phyloP scores from a whole-genome alignment of 768 basidiomycete species.

The Russula dissimulans region DNA sequence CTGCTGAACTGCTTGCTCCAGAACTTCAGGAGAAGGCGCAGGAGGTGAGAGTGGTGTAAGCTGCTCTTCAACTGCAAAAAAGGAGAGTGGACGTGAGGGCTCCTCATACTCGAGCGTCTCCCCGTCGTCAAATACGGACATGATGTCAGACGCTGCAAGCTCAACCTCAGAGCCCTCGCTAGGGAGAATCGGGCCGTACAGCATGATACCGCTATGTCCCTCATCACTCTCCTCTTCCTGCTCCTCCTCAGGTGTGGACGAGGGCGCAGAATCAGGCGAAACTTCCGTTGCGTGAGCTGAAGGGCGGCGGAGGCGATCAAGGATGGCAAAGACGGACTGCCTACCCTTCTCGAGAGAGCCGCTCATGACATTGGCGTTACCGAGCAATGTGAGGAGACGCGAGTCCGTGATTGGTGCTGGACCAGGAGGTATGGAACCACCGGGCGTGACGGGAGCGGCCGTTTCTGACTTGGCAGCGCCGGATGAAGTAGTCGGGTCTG shows the following conservation, averaged over 20 bases:
- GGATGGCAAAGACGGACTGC: conserved; percentile 49
- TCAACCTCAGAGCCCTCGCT: conserved; percentile 53
- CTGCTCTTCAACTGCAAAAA: conserved; percentile 2
- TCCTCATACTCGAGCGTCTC: conserved; percentile 27
- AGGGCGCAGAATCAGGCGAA: neutral
- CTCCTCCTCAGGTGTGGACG: neutral
- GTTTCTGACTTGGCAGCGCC: conserved; percentile 13
- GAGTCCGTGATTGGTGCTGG: conserved; percentile 36
- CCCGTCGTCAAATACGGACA: conserved; percentile 38
- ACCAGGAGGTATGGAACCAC: conserved; percentile 24
- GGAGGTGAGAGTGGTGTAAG: conserved; percentile 10
- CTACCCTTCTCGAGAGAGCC: conserved; percentile 35
- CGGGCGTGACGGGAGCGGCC: conserved; percentile 9
- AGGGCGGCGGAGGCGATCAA: conserved; percentile 38
- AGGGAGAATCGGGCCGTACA: conserved; percentile 65
- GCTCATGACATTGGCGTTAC: conserved; percentile 58
- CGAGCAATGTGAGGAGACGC: conserved; percentile 41
- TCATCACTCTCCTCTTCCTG: conserved; percentile 27
- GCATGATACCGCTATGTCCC: conserved; percentile 54
- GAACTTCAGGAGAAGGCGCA: neutral
- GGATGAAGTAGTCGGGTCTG: conserved; percentile 14
- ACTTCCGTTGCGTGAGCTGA: neutral
- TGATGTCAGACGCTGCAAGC: conserved; percentile 55
- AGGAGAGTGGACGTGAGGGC: conserved; percentile 20
- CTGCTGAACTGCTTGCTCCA: neutral